Evolutionary conservation across 768 basidiomycete species (phyloP).

Genomic region (Hypholoma sublateritium): DNA sequence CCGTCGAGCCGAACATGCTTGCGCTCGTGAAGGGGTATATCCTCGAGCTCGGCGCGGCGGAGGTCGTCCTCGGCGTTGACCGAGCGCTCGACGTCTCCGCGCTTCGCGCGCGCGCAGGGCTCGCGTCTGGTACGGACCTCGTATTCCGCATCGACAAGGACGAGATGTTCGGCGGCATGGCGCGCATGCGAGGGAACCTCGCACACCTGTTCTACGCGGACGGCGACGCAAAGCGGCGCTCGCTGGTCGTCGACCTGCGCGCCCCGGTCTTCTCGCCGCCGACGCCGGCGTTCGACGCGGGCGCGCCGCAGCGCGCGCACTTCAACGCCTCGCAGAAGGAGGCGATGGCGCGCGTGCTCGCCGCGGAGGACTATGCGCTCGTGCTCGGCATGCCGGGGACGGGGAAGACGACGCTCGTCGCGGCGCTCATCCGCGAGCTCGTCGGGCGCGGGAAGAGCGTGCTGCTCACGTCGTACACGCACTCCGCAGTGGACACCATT

Average conservation of each 20-base stretch:
- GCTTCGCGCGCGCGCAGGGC: slow-evolving; percentile 7
- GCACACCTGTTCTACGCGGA: slow-evolving; percentile 84
- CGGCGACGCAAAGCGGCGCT: slow-evolving; percentile 65
- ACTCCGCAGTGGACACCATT: slow-evolving; percentile 98
- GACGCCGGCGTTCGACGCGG: slow-evolving; percentile 9
- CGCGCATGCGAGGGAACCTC: slow-evolving; percentile 86
- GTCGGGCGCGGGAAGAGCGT: slow-evolving; percentile 85
- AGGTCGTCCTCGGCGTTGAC: slow-evolving; percentile 80
- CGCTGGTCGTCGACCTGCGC: slow-evolving; percentile 80
- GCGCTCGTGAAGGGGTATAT: slow-evolving; percentile 86
- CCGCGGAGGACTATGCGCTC: slow-evolving; percentile 86
- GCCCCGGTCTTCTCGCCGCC: slow-evolving; percentile 57
- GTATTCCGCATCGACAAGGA: slow-evolving; percentile 93
- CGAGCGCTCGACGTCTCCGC: slow-evolving; percentile 50
- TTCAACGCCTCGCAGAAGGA: slow-evolving; percentile 73
- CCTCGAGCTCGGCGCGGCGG: slow-evolving; percentile 59
- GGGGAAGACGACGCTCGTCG: slow-evolving; percentile 95
- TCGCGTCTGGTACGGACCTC: slow-evolving; percentile 21
- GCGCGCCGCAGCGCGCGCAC: slow-evolving; percentile 22
- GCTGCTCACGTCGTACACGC: slow-evolving; percentile 89
- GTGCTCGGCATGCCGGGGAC: slow-evolving; percentile 98
- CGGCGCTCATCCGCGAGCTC: slow-evolving; percentile 78
- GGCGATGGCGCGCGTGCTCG: slow-evolving; percentile 74
- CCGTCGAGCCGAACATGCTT: slow-evolving; percentile 83
- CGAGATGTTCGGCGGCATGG: slow-evolving; percentile 85